Percentiles rank a stretch among this genome's conserved stretches.
These are phyloP conservation scores for Codiaeum variegatum DNA, from an alignment of 441 rosid species.

Conservation along the genomic window DNA sequence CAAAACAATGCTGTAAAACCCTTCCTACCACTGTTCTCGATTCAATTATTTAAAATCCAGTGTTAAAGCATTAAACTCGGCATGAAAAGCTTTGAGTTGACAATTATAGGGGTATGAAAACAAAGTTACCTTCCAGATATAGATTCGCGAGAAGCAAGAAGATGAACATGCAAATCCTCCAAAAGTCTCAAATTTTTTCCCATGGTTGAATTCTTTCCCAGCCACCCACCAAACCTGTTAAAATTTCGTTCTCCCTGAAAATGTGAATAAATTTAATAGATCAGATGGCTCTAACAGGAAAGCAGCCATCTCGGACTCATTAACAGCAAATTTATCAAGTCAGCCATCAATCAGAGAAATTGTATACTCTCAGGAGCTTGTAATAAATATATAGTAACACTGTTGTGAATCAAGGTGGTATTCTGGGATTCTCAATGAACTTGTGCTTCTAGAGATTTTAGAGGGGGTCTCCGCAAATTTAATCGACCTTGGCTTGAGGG, in stretches of 20 bases:
- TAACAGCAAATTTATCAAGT: not conserved
- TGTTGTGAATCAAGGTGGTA: too few species aligned
- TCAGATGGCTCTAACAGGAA: too few species aligned
- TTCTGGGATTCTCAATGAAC: too few species aligned
- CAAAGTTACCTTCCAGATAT: conserved; percentile 65
- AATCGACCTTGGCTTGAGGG: too few species aligned
- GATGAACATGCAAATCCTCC: conserved; percentile 90
- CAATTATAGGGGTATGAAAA: conserved; percentile 10
- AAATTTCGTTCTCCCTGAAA: conserved; percentile 91
- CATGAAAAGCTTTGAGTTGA: not conserved
- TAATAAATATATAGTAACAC: not conserved
- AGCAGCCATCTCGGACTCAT: not conserved
- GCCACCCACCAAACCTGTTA: conserved; percentile 97
- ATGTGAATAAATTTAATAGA: not conserved
- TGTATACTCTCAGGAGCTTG: conserved; percentile 6
- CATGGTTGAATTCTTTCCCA: conserved; percentile 91
- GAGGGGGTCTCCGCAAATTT: too few species aligned
- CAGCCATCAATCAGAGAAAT: not conserved
- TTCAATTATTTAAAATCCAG: too few species aligned
- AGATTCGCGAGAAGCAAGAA: conserved; percentile 90
- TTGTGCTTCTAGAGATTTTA: too few species aligned
- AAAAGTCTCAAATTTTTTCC: conserved; percentile 83
- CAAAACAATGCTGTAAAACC: too few species aligned
- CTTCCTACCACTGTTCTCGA: too few species aligned
- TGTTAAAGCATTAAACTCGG: not conserved